phyloP scores from a whole-genome alignment of 768 basidiomycete species.

The Lyophyllum decastes region DNA sequence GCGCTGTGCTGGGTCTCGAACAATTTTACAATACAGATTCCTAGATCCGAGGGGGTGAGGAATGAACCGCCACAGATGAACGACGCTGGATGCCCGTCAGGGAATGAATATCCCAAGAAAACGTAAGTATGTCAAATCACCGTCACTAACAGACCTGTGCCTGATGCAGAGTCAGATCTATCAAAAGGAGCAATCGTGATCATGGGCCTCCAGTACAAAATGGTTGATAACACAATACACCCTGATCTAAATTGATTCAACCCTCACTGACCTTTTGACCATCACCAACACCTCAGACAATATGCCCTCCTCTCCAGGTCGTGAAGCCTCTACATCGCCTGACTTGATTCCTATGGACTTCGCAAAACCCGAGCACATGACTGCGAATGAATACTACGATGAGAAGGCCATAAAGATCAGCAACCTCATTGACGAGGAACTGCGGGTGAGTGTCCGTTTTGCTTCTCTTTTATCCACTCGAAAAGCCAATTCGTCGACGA shows the following conservation, averaged over 20 bases:
- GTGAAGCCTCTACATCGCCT: slow-evolving; percentile 5
- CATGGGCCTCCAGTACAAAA: slow-evolving; percentile 12
- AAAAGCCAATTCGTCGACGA: not conserved
- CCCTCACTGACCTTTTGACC: slow-evolving; percentile 1
- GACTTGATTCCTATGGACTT: slow-evolving; percentile 13
- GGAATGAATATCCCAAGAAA: not conserved
- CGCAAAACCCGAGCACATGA: slow-evolving; percentile 8
- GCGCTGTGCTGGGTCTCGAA: not conserved
- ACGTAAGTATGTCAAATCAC: not conserved
- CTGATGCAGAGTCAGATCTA: slow-evolving; percentile 1
- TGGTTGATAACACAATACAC: not conserved
- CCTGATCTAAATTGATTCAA: slow-evolving; percentile 12
- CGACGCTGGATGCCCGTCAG: not conserved
- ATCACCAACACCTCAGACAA: slow-evolving; percentile 9
- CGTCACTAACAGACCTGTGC: not conserved
- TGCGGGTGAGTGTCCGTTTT: slow-evolving; percentile 39
- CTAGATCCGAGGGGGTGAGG: not conserved
- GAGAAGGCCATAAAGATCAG: slow-evolving; percentile 48
- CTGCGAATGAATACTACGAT: slow-evolving; percentile 28
- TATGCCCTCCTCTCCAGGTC: slow-evolving; percentile 8
- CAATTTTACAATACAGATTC: not conserved
- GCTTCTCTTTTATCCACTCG: not conserved
- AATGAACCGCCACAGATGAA: not conserved
- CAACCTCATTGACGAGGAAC: slow-evolving; percentile 56
- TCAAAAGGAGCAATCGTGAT: slow-evolving; percentile 16